Evolutionary conservation across 2,329 filamentous ascomycete genomes (phyloP), one percentile per base, ranked within the genome.

Genomic region (Penicillium sp.): DNA sequence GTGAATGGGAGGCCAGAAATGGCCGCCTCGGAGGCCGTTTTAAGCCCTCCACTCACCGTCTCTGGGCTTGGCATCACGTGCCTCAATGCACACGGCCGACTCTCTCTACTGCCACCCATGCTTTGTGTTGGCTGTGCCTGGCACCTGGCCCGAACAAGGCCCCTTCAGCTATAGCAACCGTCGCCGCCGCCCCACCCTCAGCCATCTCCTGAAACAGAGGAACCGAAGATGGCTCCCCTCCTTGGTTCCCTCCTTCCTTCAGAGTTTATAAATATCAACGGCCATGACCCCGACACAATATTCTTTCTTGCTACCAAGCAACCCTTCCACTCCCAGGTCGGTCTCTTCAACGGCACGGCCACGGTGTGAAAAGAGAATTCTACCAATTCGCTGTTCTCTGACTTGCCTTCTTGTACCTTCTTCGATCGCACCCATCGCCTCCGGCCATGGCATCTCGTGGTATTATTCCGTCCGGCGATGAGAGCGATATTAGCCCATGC

Each of bases 1-100:
- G 59, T 61, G 51, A 61, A 41, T 55, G 30, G 49, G 54, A 53
- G 54, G 57, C 59, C 59, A 59, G 55, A 57, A 61, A 59, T 41
- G 59, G 59, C 57, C 16, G 44, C 54, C 42, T 57, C 50, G 47
- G 57, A 54, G 48, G 54, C 59, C 52, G 59, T 56, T 58, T 59
- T 59, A 57, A 13, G 54, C 56, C 40, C 19, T 54, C 38, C 38
- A 18, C 51, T 61, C 46, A 61, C 58, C 46, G 27, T 42, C 13
- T 29, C 6, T 34, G 49, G 52, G 40, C 56, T 56, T 58, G 46
- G 56, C 49, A 19, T 56, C 42, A 56, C 46, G 53, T 53, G 38
- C 6, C 14, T 8, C n/a, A 47, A 53, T 32, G 45, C 40, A 45
- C 53, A 58, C 53, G 40, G 41, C 36, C n/a, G n/a, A n/a, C n/a